A percentile compares a stretch with the other conserved stretches of the same genome.
Evolutionary conservation across 2,329 filamentous ascomycete species (phyloP).

Genomic region (Polytolypa hystricis): DNA sequence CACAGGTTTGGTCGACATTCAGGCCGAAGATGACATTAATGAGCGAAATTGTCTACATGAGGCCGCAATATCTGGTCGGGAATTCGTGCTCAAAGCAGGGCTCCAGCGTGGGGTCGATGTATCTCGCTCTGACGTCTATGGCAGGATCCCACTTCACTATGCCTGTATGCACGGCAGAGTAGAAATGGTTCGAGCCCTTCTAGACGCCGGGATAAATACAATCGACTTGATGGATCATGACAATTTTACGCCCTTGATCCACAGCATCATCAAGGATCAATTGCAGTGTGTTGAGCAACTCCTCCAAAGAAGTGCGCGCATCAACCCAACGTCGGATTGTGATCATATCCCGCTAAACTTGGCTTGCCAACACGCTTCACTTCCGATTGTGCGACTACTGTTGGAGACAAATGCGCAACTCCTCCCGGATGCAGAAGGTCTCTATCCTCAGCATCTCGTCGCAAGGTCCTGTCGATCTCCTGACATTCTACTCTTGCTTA

Average conservation of each 20-base stretch:
- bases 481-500: constrained; percentile 65
- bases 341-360: constrained; percentile 93
- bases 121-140: constrained; percentile 80
- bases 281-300: constrained; percentile 69
- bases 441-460: constrained; percentile 95
- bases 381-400: constrained; percentile 73
- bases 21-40: constrained; percentile 94
- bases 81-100: constrained; percentile 64
- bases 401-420: constrained; percentile 70
- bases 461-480: constrained; percentile 78
- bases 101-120: constrained; percentile 67
- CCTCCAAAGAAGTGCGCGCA: constrained; percentile 64
- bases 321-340: constrained; percentile 73
- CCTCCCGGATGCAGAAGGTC: constrained; percentile 86
- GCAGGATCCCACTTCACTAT: constrained; percentile 86
- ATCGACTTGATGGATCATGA: constrained; percentile 88
- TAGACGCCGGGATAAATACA: constrained; percentile 59
- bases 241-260: constrained; percentile 92
- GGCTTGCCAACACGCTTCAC: constrained; percentile 84
- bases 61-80: constrained; percentile 85
- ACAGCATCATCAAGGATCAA: constrained; percentile 83
- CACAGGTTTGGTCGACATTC: constrained; percentile 75
- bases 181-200: constrained; percentile 65
- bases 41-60: constrained; percentile 94
- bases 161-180: constrained; percentile 88